Conservation (phyloP, 2,329 filamentous ascomycete species). For the Colletotrichum eleusines region DNA sequence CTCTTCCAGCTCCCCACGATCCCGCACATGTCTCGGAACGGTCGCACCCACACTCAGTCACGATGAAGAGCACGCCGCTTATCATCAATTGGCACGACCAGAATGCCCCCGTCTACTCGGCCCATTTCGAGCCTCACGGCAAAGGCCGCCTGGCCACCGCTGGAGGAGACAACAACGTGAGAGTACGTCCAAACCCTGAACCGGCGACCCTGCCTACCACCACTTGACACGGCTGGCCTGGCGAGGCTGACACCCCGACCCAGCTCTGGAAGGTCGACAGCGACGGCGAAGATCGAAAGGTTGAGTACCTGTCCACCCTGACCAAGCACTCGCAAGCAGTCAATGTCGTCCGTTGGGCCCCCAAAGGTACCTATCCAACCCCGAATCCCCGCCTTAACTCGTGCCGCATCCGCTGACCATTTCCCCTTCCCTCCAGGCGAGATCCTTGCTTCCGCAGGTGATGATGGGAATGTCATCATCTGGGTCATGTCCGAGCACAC, state of each 20-base stretch:
- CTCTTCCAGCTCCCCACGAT: constrained; percentile 23
- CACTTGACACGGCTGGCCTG: not conserved
- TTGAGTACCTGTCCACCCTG: constrained; percentile 92
- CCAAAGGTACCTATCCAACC: constrained; percentile 74
- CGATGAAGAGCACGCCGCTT: constrained; percentile 95
- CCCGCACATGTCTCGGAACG: constrained; percentile 40
- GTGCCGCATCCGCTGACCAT: not conserved
- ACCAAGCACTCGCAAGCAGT: constrained; percentile 96
- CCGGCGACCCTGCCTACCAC: constrained; percentile 21
- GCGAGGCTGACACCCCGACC: constrained; percentile 30
- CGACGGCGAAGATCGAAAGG: constrained; percentile 86
- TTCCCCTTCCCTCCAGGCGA: constrained; percentile 74
- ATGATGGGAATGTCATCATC: constrained; percentile 96
- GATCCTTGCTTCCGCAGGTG: constrained; percentile 91
- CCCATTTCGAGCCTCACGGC: constrained; percentile 93
- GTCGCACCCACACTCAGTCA: constrained; percentile 49
- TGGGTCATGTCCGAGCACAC: constrained; percentile 91
- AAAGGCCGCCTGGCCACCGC: constrained; percentile 93
- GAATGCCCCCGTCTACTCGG: constrained; percentile 95
- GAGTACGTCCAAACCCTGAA: constrained; percentile 67
- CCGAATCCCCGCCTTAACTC: not conserved
- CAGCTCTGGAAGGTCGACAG: constrained; percentile 92
- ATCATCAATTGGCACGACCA: constrained; percentile 99
- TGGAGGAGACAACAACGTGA: constrained; percentile 95
- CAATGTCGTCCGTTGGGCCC: constrained; percentile 96